Evolutionary conservation across 2,329 filamentous ascomycete genomes (phyloP).

Genomic region (Ascochyta fabae): DNA sequence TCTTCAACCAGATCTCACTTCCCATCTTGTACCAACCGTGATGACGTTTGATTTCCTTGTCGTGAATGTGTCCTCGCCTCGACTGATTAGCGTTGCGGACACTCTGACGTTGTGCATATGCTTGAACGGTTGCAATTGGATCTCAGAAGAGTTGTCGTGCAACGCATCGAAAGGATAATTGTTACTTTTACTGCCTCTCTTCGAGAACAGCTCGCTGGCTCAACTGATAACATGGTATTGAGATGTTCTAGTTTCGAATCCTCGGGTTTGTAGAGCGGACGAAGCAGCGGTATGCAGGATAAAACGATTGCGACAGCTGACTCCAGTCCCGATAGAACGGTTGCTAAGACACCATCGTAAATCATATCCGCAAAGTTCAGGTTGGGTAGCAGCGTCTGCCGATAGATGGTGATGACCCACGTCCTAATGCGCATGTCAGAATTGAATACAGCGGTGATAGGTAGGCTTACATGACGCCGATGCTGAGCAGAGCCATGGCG

Average conservation of each 20-base stretch:
- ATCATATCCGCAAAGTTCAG: constrained; percentile 30
- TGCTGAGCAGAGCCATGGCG: constrained; percentile 23
- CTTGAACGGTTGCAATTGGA: neutral
- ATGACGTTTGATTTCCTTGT: neutral
- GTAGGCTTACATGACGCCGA: constrained; percentile 26
- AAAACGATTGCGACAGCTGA: constrained; percentile 30
- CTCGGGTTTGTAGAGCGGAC: constrained; percentile 16
- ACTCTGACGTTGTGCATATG: neutral
- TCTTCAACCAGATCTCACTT: neutral
- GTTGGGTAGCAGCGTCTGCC: constrained; percentile 19
- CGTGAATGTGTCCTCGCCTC: neutral
- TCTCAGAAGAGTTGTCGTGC: neutral
- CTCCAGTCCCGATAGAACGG: constrained; percentile 28
- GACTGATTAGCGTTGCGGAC: neutral
- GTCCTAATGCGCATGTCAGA: constrained; percentile 16
- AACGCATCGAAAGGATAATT: neutral
- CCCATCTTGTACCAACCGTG: neutral
- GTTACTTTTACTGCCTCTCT: neutral
- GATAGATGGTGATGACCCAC: constrained; percentile 34
- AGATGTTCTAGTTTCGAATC: neutral
- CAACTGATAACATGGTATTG: neutral
- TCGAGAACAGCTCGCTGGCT: neutral
- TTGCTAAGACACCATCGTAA: constrained; percentile 25
- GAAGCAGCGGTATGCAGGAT: constrained; percentile 28
- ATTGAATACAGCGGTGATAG: neutral